These are phyloP conservation scores for Pisolithus microcarpus DNA, from an alignment of 768 basidiomycete species.

Conservation along the genomic window DNA sequence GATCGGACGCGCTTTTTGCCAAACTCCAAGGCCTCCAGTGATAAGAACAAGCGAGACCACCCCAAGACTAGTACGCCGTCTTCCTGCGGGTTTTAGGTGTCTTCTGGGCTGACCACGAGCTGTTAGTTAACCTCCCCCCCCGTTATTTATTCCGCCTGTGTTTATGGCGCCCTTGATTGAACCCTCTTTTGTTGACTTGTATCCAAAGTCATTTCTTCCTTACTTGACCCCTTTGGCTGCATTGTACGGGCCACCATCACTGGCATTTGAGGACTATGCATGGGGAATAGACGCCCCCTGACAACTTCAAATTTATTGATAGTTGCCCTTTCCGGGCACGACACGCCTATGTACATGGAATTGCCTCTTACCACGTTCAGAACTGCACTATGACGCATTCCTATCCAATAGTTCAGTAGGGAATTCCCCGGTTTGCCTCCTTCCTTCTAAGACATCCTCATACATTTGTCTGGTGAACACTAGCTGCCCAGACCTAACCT, in stretches of 20 bases:
- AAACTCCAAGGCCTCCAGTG: slow-evolving; percentile 40
- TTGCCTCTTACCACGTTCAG: not conserved
- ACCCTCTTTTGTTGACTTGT: not conserved
- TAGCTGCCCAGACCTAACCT: slow-evolving; percentile 36
- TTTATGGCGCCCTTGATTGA: not conserved
- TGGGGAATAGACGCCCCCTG: too few relatives aligned
- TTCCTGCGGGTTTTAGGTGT: not conserved
- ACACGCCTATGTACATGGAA: not conserved
- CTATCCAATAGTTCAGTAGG: not conserved
- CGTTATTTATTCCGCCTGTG: not conserved
- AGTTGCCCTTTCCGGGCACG: not conserved
- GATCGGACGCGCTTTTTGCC: slow-evolving; percentile 40
- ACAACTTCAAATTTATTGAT: too few relatives aligned
- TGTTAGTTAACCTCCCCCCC: not conserved
- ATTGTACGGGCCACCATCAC: not conserved
- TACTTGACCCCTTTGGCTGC: slow-evolving; percentile 4
- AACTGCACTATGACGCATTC: not conserved
- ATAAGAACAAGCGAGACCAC: not conserved
- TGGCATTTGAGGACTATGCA: not conserved
- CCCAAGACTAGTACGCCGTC: not conserved
- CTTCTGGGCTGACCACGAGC: not conserved
- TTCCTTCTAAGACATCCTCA: slow-evolving; percentile 38
- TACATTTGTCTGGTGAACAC: slow-evolving; percentile 57
- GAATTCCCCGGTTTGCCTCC: slow-evolving; percentile 20
- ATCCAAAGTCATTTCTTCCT: not conserved